These are phyloP conservation scores for Suillus cothurnatus DNA, from an alignment of 768 basidiomycete species.

Conservation along the genomic window DNA sequence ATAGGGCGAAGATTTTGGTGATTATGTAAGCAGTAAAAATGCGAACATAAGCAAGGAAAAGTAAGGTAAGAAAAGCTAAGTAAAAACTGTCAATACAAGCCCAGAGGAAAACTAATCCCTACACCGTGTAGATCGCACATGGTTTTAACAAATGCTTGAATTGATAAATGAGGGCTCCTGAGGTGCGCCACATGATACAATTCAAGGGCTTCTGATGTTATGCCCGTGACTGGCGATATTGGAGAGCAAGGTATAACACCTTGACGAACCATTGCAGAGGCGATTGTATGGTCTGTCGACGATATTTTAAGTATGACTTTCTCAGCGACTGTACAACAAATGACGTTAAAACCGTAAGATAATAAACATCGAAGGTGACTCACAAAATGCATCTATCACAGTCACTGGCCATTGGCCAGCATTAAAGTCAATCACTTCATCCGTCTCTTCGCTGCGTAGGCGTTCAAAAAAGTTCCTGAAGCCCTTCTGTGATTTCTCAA, in stretches of 20 bases:
- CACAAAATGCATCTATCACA: constrained; percentile 6
- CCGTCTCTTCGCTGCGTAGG: too few species aligned
- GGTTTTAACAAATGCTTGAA: constrained; percentile 1
- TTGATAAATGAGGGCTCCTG: background rate
- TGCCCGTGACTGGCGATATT: constrained; percentile 8
- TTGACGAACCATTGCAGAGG: constrained; percentile 12
- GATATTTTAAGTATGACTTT: background rate
- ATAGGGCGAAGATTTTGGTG: too few species aligned
- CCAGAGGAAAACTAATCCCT: background rate
- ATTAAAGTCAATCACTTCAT: too few species aligned
- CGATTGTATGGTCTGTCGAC: constrained; percentile 1
- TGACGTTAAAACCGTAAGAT: too few species aligned
- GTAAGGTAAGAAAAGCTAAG: too few species aligned
- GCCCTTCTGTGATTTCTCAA: background rate
- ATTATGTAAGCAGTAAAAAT: too few species aligned
- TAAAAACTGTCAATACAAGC: too few species aligned
- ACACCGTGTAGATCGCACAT: background rate
- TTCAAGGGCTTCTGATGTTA: constrained; percentile 9
- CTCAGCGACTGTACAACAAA: background rate
- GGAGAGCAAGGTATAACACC: constrained; percentile 16
- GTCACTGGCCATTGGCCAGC: background rate
- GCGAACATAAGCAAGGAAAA: too few species aligned
- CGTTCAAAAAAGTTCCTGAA: too few species aligned
- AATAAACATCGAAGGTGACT: too few species aligned
- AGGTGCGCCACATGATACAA: background rate